Evolutionary conservation across 805 yeast genomes (phyloP), one percentile per base, ranked within the genome.

Genomic region (Ascoidea rubescens): DNA sequence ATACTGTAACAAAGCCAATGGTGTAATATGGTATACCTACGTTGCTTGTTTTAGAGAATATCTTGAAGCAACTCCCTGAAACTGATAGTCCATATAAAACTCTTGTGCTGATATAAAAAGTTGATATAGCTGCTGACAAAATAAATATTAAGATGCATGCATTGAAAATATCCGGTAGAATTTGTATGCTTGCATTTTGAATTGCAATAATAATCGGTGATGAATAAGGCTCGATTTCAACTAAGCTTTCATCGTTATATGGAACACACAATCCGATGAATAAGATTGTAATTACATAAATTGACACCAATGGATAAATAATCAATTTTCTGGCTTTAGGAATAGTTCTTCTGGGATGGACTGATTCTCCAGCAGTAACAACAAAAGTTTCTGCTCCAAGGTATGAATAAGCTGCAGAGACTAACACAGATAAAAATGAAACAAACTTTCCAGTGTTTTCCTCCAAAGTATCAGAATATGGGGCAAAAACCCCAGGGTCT

Each of bases 211-310:
- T 77, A 52, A 72, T 73, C 1, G 80, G 78, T 10, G 75, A 70
- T 2, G 77, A 72, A 17, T 73, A 67, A 53, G 70, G 70, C 28
- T 21, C 28, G 3, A 21, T 21, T 45, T 61, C 59, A 14, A 71
- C 69, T 33, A 55, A 53, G 5, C 70, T 68, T 48, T 48, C 42
- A 60, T 78, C 78, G 53, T 69, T 70, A 53, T 75, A 72, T 17
- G 80, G 73, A 52, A 78, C 84, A 60, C 80, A 70, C 70, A 78
- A 72, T 52, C 84, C 83, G 54, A 80, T 63, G 54, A 78, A 68
- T 55, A 78, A 71, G 49, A 74, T 74, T 44, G 81, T 72, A 32
- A 71, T 64, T 51, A 79, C 58, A 70, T 80, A 81, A 58, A 79
- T 77, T 12, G 67, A 63, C 57, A 67, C 71, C 59, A 81, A 74